Evolutionary conservation across 345 rosid species (phyloP).

Genomic region (Psidium friedrichsthalianum): DNA sequence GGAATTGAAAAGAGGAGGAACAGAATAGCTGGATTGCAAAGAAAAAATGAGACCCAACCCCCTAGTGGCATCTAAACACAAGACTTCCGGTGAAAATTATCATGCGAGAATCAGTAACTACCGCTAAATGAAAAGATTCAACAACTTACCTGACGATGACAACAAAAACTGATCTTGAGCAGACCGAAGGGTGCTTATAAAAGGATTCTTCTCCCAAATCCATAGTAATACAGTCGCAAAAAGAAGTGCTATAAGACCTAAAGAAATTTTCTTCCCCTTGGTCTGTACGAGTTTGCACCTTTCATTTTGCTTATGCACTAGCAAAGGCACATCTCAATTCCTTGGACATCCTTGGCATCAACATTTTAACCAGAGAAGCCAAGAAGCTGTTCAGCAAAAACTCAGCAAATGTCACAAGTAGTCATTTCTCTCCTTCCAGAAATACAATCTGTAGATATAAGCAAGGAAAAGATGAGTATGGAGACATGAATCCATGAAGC

Average conservation of each 20-base stretch:
- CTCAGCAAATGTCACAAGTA: not conserved
- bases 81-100: not conserved
- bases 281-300: slow-evolving; percentile 16
- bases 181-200: slow-evolving; percentile 12
- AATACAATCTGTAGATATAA: not conserved
- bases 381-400: not conserved
- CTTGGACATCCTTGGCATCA: not conserved
- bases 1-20: not conserved
- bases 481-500: not conserved
- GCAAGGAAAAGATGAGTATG: not conserved
- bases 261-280: slow-evolving; percentile 28
- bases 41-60: not conserved
- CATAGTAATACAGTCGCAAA: slow-evolving; percentile 29
- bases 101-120: not conserved
- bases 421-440: not conserved
- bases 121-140: not conserved
- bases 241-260: slow-evolving; percentile 16
- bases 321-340: not conserved
- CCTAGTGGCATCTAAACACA: not conserved
- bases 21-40: not conserved
- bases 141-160: slow-evolving; percentile 38
- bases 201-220: slow-evolving; percentile 37
- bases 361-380: not conserved
- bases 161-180: slow-evolving; percentile 22
- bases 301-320: slow-evolving; percentile 24